Conservation (phyloP, 306 rosid genomes). For the Cicer arietinum region DNA sequence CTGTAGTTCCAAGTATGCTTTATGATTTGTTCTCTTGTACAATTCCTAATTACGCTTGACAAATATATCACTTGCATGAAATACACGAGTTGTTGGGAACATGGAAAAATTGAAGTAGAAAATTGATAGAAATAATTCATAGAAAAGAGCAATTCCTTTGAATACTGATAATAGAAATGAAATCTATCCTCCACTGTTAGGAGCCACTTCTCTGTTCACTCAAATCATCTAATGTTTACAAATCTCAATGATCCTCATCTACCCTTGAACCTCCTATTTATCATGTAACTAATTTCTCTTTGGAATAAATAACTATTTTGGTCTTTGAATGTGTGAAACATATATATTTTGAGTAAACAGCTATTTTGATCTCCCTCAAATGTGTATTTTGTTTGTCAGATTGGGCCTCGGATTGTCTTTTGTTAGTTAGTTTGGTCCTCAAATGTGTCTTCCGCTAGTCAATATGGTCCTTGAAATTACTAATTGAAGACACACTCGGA, state of each 20-base stretch:
- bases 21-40: slow-evolving; percentile 23
- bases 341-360: too few relatives aligned
- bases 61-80: slow-evolving; percentile 20
- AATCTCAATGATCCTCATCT: background rate
- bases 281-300: background rate
- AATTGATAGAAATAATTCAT: background rate
- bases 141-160: background rate
- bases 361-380: too few relatives aligned
- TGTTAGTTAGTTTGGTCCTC: background rate
- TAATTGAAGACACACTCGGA: background rate
- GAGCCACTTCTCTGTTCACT: background rate
- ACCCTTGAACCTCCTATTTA: slow-evolving; percentile 4
- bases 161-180: slow-evolving; percentile 6
- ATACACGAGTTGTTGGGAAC: background rate
- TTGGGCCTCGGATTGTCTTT: background rate
- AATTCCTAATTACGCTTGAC: slow-evolving; percentile 33
- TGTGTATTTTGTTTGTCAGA: background rate
- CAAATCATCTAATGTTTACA: background rate
- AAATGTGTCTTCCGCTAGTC: background rate
- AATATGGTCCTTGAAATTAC: background rate
- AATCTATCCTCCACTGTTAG: background rate
- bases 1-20: slow-evolving; percentile 90
- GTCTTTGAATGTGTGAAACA: background rate
- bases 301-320: background rate
- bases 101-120: background rate